Base-by-base conservation (phyloP, 1,284 basidiomycete species). In the Crucibulum cyathiforme region DNA sequence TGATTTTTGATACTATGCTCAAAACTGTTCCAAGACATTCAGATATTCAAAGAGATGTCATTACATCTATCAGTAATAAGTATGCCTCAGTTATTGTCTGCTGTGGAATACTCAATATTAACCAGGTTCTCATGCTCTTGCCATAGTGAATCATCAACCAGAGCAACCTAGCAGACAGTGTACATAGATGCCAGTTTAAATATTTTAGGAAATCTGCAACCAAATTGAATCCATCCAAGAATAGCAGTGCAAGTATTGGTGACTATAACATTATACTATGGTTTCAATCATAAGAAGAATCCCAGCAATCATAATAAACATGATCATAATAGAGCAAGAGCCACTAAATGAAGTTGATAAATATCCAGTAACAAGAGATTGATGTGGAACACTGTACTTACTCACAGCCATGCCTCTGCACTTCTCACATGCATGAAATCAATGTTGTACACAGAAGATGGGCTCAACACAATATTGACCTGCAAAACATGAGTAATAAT, bases 381-480 rank as follows among this genome's bases (percentile, higher is more conserved):
- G 8, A 31, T 31, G 12, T 12, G 17, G 12, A 52, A 12, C 17
- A 54, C 68, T 75, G 49, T 38, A 80, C 80, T 60, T 69, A 55
- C 70, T 74, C 5, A 74, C 74, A 36, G 78, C 79, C 59, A 77
- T 65, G 24, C 68, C 66, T 63, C 79, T 7, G 78, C 76, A 51
- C 80, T 80, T 17, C 74, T 66, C 4, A 72, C 67, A 53, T 77
- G 78, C 65, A 80, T 60, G 8, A 80, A 60, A 58, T 82, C 80
- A 5, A 80, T 76, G 15, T 70, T 61, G 54, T 81, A 81, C 6
- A 79, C 71, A 5, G 73, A 66, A 36, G 68, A 68, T 1, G 79
- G 78, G 35, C 73, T 71, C 41, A 80, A 51, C 8, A 75, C 71
- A 7, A 74, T 61, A 47, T 74, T 71, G 35, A 72, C 67, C 76